Base-by-base conservation (phyloP, 2,329 filamentous ascomycete species). In the Aspergillus jensenii region DNA sequence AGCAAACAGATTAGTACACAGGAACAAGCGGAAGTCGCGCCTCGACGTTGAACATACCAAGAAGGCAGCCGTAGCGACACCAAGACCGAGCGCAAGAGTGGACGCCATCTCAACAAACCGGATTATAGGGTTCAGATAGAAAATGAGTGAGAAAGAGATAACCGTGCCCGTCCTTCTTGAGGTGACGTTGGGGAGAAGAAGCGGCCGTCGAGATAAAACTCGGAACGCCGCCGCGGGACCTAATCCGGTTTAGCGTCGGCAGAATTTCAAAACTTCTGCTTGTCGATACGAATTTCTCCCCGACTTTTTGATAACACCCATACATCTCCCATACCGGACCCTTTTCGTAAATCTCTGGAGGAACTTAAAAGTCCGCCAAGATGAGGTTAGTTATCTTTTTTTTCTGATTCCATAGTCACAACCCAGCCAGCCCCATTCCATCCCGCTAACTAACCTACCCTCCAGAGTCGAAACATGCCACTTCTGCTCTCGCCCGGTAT, bases 401-500 rank as follows among this genome's bases (percentile, higher is more conserved):
- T 37, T 48, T 7, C 19, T 23, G 3, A 21, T 19, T 19, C 19
- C n/a, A 19, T 57, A 25, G 6, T 21, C 25, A 14, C 23, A 19
- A 12, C 33, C n/a, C 37, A 9, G 23, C 40, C 15, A 27, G 21
- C 27, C 14, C 17, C 31, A 14, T 12, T 14, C 21, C 11, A 37
- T 31, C 43, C 39, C 47, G 40, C 27, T 21, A 17, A 47, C 41
- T 49, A 48, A 58, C n/a, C 12, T 37, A 37, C 40, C 21, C 12
- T 33, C 52, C 54, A 77, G 75, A 68, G 68, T 77, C 63, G 86
- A 89, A 74, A 87, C 84, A 48, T 90, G 87, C 75, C 87, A 88
- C 72, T 89, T 90, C 76, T 90, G 88, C 75, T 88, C 85, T 53
- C 48, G 59, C 48, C 88, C 88, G 49, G 82, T 82, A 71, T 89